These are phyloP conservation scores for Passiflora organensis DNA, from an alignment of 345 rosid species.

Conservation along the genomic window DNA sequence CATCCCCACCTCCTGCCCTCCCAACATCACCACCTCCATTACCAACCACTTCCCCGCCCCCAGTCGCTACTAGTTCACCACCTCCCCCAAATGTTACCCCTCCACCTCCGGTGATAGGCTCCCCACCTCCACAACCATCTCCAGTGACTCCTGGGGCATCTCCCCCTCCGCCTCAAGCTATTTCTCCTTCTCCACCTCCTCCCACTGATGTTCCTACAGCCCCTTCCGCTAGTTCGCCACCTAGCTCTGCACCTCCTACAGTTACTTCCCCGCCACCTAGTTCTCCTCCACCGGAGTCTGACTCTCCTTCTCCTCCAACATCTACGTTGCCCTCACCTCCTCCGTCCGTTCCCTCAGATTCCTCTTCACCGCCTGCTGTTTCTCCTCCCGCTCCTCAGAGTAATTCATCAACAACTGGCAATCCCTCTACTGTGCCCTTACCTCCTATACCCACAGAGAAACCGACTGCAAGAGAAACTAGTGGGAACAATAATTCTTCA, in stretches of 20 bases:
- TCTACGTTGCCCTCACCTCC: slow-evolving; percentile 42
- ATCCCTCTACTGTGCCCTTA: slow-evolving; percentile 25
- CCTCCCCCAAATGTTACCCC: slow-evolving; percentile 38
- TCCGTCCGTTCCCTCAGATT: slow-evolving; percentile 46
- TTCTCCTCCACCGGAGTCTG: slow-evolving; percentile 43
- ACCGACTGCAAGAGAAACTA: slow-evolving; percentile 67
- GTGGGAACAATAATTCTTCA: slow-evolving; percentile 31
- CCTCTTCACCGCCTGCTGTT: slow-evolving; percentile 32
- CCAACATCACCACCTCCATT: slow-evolving; percentile 39
- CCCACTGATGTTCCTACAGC: slow-evolving; percentile 18
- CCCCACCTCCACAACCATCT: slow-evolving; percentile 52
- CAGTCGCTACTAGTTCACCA: slow-evolving; percentile 20
- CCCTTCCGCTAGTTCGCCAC: slow-evolving; percentile 37
- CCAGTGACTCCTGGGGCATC: slow-evolving; percentile 34
- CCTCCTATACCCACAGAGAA: slow-evolving; percentile 71
- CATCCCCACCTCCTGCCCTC: slow-evolving; percentile 41
- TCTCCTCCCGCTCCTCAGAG: slow-evolving; percentile 53
- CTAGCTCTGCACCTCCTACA: slow-evolving; percentile 36
- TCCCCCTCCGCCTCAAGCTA: slow-evolving; percentile 48
- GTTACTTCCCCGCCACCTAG: slow-evolving; percentile 29
- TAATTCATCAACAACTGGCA: slow-evolving; percentile 33
- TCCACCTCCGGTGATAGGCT: slow-evolving; percentile 38
- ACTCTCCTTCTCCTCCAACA: slow-evolving; percentile 33
- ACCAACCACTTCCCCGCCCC: slow-evolving; percentile 26
- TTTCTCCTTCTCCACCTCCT: slow-evolving; percentile 36